Evolutionary conservation across 1,139 yeast species (phyloP).

Genomic region (Yamadazyma conglobata): DNA sequence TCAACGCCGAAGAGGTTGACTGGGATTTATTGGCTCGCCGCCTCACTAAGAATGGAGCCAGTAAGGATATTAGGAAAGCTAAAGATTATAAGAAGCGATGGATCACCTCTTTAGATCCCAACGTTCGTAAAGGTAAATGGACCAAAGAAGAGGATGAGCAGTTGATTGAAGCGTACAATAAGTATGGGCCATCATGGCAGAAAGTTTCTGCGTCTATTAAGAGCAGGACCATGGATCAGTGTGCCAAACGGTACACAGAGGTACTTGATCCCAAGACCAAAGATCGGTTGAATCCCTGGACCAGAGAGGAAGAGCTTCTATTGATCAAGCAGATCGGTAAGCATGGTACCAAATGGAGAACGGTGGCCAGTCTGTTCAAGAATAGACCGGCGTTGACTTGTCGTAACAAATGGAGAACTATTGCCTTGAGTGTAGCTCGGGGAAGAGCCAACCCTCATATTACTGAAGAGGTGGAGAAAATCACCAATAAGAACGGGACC

Average conservation of each 20-base stretch:
- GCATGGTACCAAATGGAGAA: slow-evolving; percentile 91
- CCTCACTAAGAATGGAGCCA: slow-evolving; percentile 28
- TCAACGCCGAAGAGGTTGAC: slow-evolving; percentile 39
- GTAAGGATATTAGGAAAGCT: no score
- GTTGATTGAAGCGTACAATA: slow-evolving; percentile 59
- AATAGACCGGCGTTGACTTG: slow-evolving; percentile 89
- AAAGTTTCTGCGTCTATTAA: slow-evolving; percentile 70
- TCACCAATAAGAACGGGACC: slow-evolving; percentile 21
- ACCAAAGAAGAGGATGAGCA: slow-evolving; percentile 75
- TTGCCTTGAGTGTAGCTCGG: slow-evolving; percentile 71
- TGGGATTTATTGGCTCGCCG: slow-evolving; percentile 68
- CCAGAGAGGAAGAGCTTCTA: slow-evolving; percentile 67
- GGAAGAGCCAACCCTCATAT: slow-evolving; percentile 47
- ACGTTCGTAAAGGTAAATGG: slow-evolving; percentile 83
- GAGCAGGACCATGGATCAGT: slow-evolving; percentile 93
- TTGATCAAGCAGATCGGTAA: slow-evolving; percentile 62
- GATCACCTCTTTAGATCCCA: slow-evolving; percentile 81
- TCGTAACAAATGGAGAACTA: slow-evolving; percentile 87
- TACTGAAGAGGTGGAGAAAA: slow-evolving; percentile 33
- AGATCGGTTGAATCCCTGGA: slow-evolving; percentile 80
- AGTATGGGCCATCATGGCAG: slow-evolving; percentile 83
- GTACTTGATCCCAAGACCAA: slow-evolving; percentile 80
- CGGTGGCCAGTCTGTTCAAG: slow-evolving; percentile 65
- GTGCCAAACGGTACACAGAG: slow-evolving; percentile 87
- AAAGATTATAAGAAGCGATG: slow-evolving; percentile 74